These are phyloP conservation scores for Trifolium subterraneum DNA, from an alignment of 306 rosid genomes.

Conservation along the genomic window DNA sequence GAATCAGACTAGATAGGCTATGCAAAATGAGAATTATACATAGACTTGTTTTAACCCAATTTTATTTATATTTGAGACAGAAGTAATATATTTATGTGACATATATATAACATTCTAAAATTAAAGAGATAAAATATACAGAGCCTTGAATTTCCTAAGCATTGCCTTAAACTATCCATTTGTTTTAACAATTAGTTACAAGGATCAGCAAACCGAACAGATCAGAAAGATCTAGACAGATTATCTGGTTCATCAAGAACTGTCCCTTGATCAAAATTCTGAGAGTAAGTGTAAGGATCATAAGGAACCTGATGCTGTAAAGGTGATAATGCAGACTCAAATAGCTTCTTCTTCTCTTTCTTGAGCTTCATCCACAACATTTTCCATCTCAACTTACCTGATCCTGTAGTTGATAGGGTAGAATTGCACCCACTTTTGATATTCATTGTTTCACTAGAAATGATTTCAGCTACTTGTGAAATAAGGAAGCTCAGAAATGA, in stretches of 20 bases:
- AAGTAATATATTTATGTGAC: too few species aligned
- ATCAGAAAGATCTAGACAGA: slow-evolving; percentile 60
- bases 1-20: too few species aligned
- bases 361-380: slow-evolving; percentile 43
- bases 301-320: slow-evolving; percentile 47
- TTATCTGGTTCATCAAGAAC: slow-evolving; percentile 48
- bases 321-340: slow-evolving; percentile 26
- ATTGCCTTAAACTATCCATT: slow-evolving; percentile 31
- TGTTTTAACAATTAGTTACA: slow-evolving; percentile 45
- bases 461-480: slow-evolving; percentile 4
- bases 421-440: slow-evolving; percentile 40
- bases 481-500: not conserved
- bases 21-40: too few species aligned
- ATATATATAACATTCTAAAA: too few species aligned
- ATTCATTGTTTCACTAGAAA: slow-evolving; percentile 36
- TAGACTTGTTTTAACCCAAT: too few species aligned
- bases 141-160: not conserved
- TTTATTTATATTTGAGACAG: too few species aligned
- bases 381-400: slow-evolving; percentile 40
- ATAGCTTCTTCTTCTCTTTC: slow-evolving; percentile 50
- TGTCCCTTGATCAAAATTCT: slow-evolving; percentile 59
- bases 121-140: too few species aligned
- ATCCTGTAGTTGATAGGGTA: slow-evolving; percentile 20
- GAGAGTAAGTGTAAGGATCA: slow-evolving; percentile 62
- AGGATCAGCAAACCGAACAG: slow-evolving; percentile 56